Conservation (phyloP, 352 stramenopile species). For the Pythium oligandrum region DNA sequence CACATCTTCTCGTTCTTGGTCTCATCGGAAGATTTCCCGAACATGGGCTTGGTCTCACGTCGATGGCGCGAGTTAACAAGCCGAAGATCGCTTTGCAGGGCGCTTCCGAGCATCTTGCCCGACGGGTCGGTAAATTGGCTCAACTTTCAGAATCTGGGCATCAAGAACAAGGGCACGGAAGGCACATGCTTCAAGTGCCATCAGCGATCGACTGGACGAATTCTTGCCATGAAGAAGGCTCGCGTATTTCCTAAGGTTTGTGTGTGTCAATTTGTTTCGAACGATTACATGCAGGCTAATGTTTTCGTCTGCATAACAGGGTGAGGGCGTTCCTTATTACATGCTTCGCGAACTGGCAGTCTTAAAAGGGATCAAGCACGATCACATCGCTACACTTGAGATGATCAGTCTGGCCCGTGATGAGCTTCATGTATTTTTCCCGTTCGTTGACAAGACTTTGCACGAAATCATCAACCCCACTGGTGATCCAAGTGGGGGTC, state of each 20-base stretch:
- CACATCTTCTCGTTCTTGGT: conserved; percentile 86
- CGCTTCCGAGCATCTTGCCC: conserved; percentile 50
- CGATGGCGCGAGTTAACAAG: conserved; percentile 79
- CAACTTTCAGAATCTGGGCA: conserved; percentile 86
- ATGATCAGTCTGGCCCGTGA: conserved; percentile 85
- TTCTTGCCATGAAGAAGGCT: conserved; percentile 88
- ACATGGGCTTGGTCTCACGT: conserved; percentile 72
- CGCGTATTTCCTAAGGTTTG: conserved; percentile 81
- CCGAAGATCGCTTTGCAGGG: conserved; percentile 62
- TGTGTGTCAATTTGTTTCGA: not conserved
- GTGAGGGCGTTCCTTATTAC: conserved; percentile 91
- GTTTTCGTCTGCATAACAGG: conserved; percentile 20
- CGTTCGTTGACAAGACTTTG: conserved; percentile 87
- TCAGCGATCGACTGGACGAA: conserved; percentile 77
- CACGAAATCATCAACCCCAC: conserved; percentile 90
- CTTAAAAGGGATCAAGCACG: conserved; percentile 82
- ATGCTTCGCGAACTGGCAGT: conserved; percentile 89
- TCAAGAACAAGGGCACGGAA: conserved; percentile 89
- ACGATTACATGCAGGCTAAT: not conserved
- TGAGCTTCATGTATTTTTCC: conserved; percentile 89
- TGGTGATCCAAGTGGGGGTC: conserved; percentile 71
- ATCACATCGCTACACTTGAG: conserved; percentile 85
- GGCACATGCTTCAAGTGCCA: conserved; percentile 85
- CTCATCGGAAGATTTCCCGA: conserved; percentile 59
- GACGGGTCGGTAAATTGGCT: conserved; percentile 83